Base-by-base conservation (phyloP, 2,329 filamentous ascomycete species). In the Kalmusia sp. region DNA sequence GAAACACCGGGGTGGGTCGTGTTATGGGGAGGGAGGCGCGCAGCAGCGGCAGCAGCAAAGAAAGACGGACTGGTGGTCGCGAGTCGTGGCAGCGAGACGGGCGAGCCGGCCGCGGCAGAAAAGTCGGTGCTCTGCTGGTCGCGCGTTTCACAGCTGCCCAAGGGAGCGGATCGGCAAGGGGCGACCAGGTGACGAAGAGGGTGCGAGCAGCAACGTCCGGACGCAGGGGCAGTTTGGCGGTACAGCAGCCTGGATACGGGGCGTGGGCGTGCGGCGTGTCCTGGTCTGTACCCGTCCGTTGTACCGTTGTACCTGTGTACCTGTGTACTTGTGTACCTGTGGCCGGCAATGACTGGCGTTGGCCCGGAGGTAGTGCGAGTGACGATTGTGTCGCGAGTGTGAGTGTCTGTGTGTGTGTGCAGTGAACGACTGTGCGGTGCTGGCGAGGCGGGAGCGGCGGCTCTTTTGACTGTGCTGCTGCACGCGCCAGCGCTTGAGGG, bases 131-230 rank as follows among this genome's bases (percentile, higher is more conserved):
- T 54, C 24, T 45, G 51, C n/a, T n/a, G n/a, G n/a, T 12, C 51
- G 51, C 46, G 50, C 35, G 58, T 60, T 60, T 60, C 57, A 58
- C 55, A 41, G 40, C 8, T 41, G 38, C 44, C 50, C 54, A 50
- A 57, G 51, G 49, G 44, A 35, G 40, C 31, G 51, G 57, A 60
- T 60, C 57, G 57, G 57, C 57, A 57, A 57, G 55, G 56, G 55
- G 54, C 27, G 54, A 50, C 34, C n/a, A n/a, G 39, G 39, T 46
- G 43, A 35, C 30, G 49, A 49, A 46, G 38, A 45, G 28, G 43
- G 51, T 22, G 46, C 43, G 41, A 40, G 30, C 30, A 8, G 30
- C 7, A 21, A 17, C 31, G 12, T 24, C 14, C 9, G 7, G 9
- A 24, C 28, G 11, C 17, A 34, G 15, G 28, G 41, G 14, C 11